Evolutionary conservation across 2,329 filamentous ascomycete genomes (phyloP).

Genomic region (Lachnellula subtilissima): DNA sequence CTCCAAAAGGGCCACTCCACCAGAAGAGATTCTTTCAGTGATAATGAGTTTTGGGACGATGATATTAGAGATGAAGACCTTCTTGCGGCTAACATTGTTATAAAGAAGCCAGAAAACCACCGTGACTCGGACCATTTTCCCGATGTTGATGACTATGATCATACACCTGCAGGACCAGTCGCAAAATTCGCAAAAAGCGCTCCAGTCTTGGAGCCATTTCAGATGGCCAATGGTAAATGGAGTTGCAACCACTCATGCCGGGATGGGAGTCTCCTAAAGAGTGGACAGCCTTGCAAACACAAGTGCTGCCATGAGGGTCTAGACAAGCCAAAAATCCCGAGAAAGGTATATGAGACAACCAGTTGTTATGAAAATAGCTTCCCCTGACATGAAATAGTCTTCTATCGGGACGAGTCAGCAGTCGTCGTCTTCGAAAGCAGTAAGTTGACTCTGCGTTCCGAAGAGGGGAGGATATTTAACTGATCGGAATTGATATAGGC

Average conservation of each 20-base stretch:
- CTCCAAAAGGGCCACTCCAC: background rate
- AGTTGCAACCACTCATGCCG: conserved; percentile 65
- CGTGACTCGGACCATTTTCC: conserved; percentile 42
- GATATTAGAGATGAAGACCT: conserved; percentile 41
- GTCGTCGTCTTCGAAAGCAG: background rate
- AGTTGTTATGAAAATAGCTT: background rate
- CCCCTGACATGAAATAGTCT: background rate
- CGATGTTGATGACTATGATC: conserved; percentile 50
- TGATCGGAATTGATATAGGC: background rate
- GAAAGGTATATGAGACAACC: conserved; percentile 10
- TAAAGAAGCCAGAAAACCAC: conserved; percentile 16
- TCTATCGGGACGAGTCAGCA: background rate
- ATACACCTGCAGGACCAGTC: conserved; percentile 18
- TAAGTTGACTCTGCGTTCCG: background rate
- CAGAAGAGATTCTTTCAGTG: background rate
- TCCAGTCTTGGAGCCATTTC: conserved; percentile 37
- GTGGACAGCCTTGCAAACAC: conserved; percentile 57
- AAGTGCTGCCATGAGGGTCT: conserved; percentile 67
- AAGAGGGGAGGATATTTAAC: too few relatives aligned
- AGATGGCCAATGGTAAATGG: conserved; percentile 67
- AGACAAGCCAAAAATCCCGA: conserved; percentile 48
- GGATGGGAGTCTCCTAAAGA: conserved; percentile 35
- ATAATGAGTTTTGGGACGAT: conserved; percentile 26
- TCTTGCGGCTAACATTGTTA: conserved; percentile 30
- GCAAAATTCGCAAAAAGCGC: conserved; percentile 1